Base-by-base conservation (phyloP, 352 stramenopile species). In the Phytophthora tubulina region DNA sequence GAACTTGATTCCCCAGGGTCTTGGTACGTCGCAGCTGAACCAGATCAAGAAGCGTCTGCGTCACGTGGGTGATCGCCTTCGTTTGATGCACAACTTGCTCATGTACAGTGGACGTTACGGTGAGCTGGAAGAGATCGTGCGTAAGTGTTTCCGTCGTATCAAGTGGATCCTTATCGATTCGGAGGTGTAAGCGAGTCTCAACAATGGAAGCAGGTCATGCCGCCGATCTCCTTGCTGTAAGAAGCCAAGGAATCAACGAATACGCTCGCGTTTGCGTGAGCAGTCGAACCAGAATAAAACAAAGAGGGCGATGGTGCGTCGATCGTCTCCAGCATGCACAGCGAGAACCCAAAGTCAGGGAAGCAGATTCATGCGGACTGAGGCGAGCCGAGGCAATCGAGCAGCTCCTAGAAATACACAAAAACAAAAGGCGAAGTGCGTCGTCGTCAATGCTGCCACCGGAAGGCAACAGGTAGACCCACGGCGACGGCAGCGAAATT, bases 81-180 rank as follows among this genome's bases (percentile, higher is more conserved):
- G 90, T 41, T 75, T 97, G 55, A 95, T 96, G 84, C 89, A 95
- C 73, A 97, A 97, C 78, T 74, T 96, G 73, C 84, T 97, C 67
- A 95, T 96, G 85, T 91, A 95, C 78, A 94, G 86, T 51, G 87
- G 88, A 32, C 88, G 91, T 42, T 96, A 86, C 69, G 86, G 88
- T 32, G 76, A 92, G 44, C 72, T 97, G 36, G 88, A 96, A 62
- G 89, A 96, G 64, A 95, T 97, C 51, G 89, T 97, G 55, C 90
- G 91, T 41, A 97, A 97, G 76, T 96, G 88, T 81, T 97, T 96
- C 79, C 88, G 88, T 63, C 90, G 91, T 66, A 95, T 97, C 76
- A 96, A 96, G 76, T 97, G 91, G 89, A 97, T 97, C 76, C 80
- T 97, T 33, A 95, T 95, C 67, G 91, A 97, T 64, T 96, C 89